Evolutionary conservation across 2,329 filamentous ascomycete genomes (phyloP).

Genomic region (Atkinsonella texensis): DNA sequence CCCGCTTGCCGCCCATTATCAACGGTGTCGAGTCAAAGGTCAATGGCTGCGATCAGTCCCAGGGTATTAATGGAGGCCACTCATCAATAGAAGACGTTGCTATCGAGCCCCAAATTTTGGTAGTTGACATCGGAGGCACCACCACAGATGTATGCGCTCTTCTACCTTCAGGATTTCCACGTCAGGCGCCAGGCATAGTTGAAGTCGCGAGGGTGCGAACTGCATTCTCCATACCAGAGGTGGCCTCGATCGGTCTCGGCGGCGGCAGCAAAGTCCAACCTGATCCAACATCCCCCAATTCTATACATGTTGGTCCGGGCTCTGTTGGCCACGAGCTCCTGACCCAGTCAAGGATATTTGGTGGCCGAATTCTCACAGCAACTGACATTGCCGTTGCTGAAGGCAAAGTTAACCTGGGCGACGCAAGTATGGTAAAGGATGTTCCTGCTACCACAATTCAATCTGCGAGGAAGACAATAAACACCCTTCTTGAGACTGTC

Average conservation of each 20-base stretch:
- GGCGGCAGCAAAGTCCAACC: conserved; percentile 31
- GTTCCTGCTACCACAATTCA: conserved; percentile 13
- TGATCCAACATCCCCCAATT: conserved; percentile 14
- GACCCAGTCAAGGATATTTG: conserved; percentile 37
- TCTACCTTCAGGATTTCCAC: conserved; percentile 45
- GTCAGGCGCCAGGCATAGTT: conserved; percentile 45
- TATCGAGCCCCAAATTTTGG: conserved; percentile 26
- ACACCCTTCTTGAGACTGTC: conserved; percentile 34
- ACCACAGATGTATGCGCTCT: conserved; percentile 49
- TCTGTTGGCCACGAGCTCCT: conserved; percentile 42
- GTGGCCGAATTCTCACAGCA: conserved; percentile 38
- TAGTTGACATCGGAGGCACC: conserved; percentile 49
- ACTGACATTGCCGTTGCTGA: conserved; percentile 36
- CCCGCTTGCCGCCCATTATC: not conserved
- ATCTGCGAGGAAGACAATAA: conserved; percentile 23
- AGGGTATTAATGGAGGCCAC: not conserved
- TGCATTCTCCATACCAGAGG: conserved; percentile 45
- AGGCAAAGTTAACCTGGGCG: conserved; percentile 20
- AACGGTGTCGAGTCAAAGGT: not conserved
- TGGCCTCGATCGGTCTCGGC: conserved; percentile 43
- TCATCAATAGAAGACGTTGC: not conserved
- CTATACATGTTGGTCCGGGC: conserved; percentile 39
- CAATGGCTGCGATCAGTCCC: conserved; percentile 1
- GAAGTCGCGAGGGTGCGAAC: conserved; percentile 47
- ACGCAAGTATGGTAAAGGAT: conserved; percentile 16